These are phyloP conservation scores for Tolypocladium amazonense DNA, from an alignment of 2,329 filamentous ascomycete genomes.

Conservation along the genomic window DNA sequence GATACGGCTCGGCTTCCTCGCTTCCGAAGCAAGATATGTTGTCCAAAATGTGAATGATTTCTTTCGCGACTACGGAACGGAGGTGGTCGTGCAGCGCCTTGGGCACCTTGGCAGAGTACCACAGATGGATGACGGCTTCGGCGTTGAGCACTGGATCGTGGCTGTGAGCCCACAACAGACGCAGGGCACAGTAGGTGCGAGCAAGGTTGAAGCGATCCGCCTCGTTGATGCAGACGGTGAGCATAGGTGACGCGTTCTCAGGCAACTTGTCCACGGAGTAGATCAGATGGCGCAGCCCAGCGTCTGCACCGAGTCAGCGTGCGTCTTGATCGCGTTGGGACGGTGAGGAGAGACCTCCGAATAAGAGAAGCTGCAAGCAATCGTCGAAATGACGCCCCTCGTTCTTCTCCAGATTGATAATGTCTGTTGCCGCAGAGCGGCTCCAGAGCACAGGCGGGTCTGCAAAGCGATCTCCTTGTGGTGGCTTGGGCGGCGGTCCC, in stretches of 20 bases:
- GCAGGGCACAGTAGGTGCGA: constrained; percentile 5
- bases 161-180: constrained; percentile 4
- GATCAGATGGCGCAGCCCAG: constrained; percentile 13
- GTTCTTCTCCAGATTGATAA: constrained; percentile 14
- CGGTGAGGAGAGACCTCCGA: constrained; percentile 8
- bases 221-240: constrained; percentile 8
- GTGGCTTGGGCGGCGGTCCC: background rate
- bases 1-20: background rate
- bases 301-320: constrained; percentile 5
- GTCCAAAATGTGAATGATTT: background rate
- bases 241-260: constrained; percentile 4
- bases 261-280: constrained; percentile 12
- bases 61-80: constrained; percentile 1
- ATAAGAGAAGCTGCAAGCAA: constrained; percentile 10
- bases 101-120: constrained; percentile 14
- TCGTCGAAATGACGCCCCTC: constrained; percentile 13
- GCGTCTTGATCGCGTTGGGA: background rate
- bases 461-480: background rate
- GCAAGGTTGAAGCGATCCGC: background rate
- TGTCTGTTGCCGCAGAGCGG: constrained; percentile 11
- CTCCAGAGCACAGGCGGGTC: constrained; percentile 5
- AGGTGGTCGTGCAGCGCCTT: constrained; percentile 4
- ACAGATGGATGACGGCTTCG: constrained; percentile 13
- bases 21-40: background rate
- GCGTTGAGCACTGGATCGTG: constrained; percentile 9